A percentile compares a stretch with the other conserved stretches of the same genome.
These are phyloP conservation scores for Stipa capillata DNA, from an alignment of 176 grass and related monocot species.

Conservation along the genomic window DNA sequence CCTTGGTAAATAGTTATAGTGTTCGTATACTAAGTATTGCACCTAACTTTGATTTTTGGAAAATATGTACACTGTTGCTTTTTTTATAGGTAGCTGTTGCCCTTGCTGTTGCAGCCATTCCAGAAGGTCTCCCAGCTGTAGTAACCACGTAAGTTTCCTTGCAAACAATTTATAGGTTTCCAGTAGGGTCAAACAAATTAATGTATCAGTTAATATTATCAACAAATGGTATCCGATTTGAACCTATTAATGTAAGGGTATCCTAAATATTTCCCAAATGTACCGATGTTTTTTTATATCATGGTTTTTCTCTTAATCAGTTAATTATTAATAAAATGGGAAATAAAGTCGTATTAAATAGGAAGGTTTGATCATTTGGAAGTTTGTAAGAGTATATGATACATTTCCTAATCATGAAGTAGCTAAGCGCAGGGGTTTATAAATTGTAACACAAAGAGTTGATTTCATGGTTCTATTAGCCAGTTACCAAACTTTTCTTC, in stretches of 20 bases:
- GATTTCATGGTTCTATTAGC: background rate
- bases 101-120: conserved; percentile 96
- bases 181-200: background rate
- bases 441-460: background rate
- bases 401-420: background rate
- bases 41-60: background rate
- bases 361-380: background rate
- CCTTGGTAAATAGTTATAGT: background rate
- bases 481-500: background rate
- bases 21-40: background rate
- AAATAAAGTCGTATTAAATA: background rate
- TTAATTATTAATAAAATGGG: background rate
- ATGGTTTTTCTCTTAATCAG: background rate
- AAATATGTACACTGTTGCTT: conserved; percentile 7
- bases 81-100: conserved; percentile 80
- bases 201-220: background rate
- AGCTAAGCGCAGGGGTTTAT: background rate
- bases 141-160: conserved; percentile 80
- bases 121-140: conserved; percentile 97
- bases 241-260: background rate
- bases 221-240: background rate
- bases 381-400: background rate
- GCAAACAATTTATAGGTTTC: conserved; percentile 21
- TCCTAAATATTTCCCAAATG: background rate
- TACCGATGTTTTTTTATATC: background rate